A percentile compares a stretch with the other conserved stretches of the same genome.
These are phyloP conservation scores for Millerago galiae DNA, from an alignment of 805 yeast species.

Conservation along the genomic window DNA sequence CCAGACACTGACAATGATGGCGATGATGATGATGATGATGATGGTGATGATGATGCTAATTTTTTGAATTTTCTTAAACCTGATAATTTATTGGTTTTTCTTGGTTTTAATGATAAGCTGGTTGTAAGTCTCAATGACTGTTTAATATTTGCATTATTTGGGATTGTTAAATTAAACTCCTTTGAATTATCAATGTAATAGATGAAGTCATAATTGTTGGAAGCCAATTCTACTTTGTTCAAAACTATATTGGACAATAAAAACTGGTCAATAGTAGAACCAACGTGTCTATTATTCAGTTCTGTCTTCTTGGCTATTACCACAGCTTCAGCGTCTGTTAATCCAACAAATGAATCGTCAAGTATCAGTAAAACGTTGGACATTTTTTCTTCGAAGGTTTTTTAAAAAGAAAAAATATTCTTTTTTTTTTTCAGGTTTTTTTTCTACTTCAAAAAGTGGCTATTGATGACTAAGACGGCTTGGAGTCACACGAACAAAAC, in stretches of 20 bases:
- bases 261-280: constrained; percentile 18
- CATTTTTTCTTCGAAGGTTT: constrained; percentile 6
- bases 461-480: neutral
- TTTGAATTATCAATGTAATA: constrained; percentile 20
- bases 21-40: constrained; percentile 7
- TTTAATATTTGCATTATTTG: constrained; percentile 21
- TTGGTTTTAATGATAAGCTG: constrained; percentile 6
- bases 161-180: constrained; percentile 17
- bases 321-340: constrained; percentile 18
- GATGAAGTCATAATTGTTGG: constrained; percentile 20
- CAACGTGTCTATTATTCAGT: constrained; percentile 9
- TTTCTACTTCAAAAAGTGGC: neutral
- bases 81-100: constrained; percentile 14
- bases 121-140: constrained; percentile 10
- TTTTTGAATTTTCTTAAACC: constrained; percentile 23
- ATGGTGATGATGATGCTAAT: constrained; percentile 10
- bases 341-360: constrained; percentile 20
- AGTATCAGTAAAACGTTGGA: constrained; percentile 20
- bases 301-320: constrained; percentile 15
- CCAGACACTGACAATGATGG: neutral
- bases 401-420: neutral
- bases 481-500: too few relatives aligned
- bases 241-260: constrained; percentile 22
- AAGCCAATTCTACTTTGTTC: constrained; percentile 14
- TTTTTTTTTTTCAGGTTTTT: neutral